Conservation (phyloP, 148 eudicot genomes). For the Diospyros kaki region DNA sequence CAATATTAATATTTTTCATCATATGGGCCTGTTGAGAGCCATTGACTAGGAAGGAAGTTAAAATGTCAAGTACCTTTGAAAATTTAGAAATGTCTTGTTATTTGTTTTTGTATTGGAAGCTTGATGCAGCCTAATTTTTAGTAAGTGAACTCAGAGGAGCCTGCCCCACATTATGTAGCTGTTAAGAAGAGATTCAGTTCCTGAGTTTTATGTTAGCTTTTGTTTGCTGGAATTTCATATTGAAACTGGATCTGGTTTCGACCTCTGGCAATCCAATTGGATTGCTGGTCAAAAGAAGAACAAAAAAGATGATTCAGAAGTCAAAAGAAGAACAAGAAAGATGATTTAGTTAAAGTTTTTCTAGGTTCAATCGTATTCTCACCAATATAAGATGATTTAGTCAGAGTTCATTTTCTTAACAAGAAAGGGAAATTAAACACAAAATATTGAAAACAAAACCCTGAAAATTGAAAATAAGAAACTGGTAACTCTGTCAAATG, state of each 20-base stretch:
- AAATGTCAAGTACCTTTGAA: neutral
- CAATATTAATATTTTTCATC: neutral
- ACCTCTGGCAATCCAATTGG: too few relatives aligned
- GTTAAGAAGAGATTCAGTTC: neutral
- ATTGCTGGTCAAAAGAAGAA: too few relatives aligned
- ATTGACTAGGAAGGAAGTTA: neutral
- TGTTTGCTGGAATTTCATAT: neutral
- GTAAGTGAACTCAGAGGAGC: neutral
- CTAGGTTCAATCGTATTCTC: too few relatives aligned
- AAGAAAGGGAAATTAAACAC: too few relatives aligned
- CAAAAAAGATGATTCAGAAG: too few relatives aligned
- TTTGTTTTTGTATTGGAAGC: neutral
- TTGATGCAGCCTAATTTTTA: neutral
- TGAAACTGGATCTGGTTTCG: neutral
- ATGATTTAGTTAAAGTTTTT: too few relatives aligned
- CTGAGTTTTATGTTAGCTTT: neutral
- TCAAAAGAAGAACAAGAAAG: too few relatives aligned
- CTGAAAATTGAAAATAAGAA: too few relatives aligned
- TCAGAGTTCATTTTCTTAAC: too few relatives aligned
- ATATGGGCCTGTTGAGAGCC: neutral
- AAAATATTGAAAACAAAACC: too few relatives aligned
- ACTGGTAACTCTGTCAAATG: neutral
- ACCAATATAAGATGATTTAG: too few relatives aligned
- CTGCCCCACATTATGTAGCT: neutral
- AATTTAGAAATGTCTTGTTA: neutral